Evolutionary conservation across 352 stramenopile species (phyloP), one percentile per base, ranked within the genome.

Genomic region (Globisporangium sylvaticum): DNA sequence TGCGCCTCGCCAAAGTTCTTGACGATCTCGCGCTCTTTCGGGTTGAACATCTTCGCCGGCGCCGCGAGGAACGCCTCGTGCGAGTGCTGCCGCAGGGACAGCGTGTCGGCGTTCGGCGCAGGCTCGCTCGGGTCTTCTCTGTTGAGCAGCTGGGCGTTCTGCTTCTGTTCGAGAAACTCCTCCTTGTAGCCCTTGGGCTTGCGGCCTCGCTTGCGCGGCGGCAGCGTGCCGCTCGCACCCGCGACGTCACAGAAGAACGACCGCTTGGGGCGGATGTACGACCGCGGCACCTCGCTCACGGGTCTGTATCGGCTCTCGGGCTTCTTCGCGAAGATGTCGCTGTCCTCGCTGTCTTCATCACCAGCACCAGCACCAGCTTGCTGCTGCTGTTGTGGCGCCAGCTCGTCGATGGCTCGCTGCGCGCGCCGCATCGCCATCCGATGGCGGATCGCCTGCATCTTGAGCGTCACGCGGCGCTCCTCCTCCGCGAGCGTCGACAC

Each of bases 211-310:
- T 73, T 79, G 44, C 65, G 65, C 22, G 34, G 65, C 62, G 64
- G 66, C 48, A 44, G 20, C 4, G 64, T 52, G 3, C 15, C 52
- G 42, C 20, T 69, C 6, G 15, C 22, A 22, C 67, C 71, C 12
- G 46, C 64, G n/a, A 75, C 69, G 69, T 91, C 81, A 18, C 75
- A 71, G 59, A 91, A 92, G 67, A 90, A 90, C 9, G 82, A 92
- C 32, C 65, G 48, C 37, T 81, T 76, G 37, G 69, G 76, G 0
- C 83, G 84, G 55, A 92, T 89, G 60, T 75, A 89, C 1, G 82
- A 90, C 54, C 79, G 81, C 50, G 78, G 72, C 15, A 76, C 61
- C 5, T 76, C 77, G 1, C 70, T 73, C 14, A 75, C 50, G 39
- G 39, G 64, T 48, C 76, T 74, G 65, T 83, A 88, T 22, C 66